phyloP scores from a whole-genome alignment of 2,329 filamentous ascomycete genomes.

The Biscogniauxia sp. region DNA sequence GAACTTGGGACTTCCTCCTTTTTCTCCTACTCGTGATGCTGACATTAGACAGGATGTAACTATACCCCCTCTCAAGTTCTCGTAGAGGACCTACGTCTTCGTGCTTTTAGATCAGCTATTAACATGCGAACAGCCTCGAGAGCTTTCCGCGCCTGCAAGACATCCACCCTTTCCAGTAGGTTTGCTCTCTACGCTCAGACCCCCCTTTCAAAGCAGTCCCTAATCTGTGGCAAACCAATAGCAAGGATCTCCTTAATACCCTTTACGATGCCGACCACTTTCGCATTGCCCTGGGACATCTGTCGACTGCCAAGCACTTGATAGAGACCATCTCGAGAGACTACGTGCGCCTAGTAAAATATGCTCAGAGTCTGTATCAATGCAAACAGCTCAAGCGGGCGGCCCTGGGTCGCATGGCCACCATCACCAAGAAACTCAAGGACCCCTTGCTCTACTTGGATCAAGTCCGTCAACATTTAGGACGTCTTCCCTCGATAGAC shows the following conservation, averaged over 20 bases:
- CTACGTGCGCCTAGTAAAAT: conserved; percentile 94
- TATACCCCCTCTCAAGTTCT: background rate
- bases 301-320: conserved; percentile 92
- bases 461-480: conserved; percentile 94
- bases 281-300: conserved; percentile 90
- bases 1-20: no score
- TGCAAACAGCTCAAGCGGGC: conserved; percentile 99
- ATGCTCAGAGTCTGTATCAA: conserved; percentile 94
- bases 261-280: conserved; percentile 99
- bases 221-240: background rate
- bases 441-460: conserved; percentile 94
- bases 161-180: conserved; percentile 87
- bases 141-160: conserved; percentile 91
- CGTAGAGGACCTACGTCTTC: background rate
- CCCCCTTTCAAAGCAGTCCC: background rate
- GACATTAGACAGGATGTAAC: background rate
- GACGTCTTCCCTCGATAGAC: conserved; percentile 96
- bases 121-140: conserved; percentile 69
- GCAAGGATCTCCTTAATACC: conserved; percentile 83
- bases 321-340: conserved; percentile 96
- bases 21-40: background rate
- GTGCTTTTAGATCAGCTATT: background rate
- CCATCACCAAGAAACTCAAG: conserved; percentile 90
- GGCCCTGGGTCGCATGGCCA: conserved; percentile 96
- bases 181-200: conserved; percentile 44